Conservation (phyloP, 345 rosid species). For the Salix udensis region DNA sequence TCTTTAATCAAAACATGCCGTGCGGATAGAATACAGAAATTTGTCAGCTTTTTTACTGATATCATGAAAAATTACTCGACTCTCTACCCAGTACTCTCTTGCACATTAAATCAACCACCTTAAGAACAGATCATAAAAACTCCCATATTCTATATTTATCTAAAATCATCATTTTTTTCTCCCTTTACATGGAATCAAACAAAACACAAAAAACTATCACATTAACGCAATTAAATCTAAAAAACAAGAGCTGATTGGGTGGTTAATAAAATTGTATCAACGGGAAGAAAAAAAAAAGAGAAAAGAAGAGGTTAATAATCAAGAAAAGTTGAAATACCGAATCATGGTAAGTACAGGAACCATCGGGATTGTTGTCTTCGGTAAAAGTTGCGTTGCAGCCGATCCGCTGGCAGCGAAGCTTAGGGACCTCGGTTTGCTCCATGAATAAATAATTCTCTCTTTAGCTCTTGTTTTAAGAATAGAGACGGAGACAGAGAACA, state of each 20-base stretch:
- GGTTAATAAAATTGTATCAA: neutral
- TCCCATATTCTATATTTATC: too few species aligned
- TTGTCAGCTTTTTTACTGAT: too few species aligned
- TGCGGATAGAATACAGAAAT: too few species aligned
- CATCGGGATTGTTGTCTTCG: conserved; percentile 75
- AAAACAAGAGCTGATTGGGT: too few species aligned
- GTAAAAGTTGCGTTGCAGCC: conserved; percentile 85
- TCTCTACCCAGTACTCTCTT: too few species aligned
- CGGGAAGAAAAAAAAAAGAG: neutral
- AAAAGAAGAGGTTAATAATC: neutral
- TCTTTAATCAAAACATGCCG: too few species aligned
- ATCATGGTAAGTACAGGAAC: conserved; percentile 73
- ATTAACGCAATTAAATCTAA: neutral
- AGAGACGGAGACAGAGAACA: neutral
- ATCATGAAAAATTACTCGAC: too few species aligned
- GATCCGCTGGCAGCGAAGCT: conserved; percentile 76
- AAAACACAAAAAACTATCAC: too few species aligned
- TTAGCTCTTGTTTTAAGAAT: neutral
- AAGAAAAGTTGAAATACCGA: conserved; percentile 35
- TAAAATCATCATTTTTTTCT: too few species aligned
- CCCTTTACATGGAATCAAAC: too few species aligned
- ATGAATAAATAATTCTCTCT: neutral
- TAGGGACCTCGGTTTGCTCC: conserved; percentile 36
- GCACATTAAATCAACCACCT: too few species aligned
- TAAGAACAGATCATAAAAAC: too few species aligned